Base-by-base conservation (phyloP, 2,329 filamentous ascomycete genomes). In the Aspergillus sp. region DNA sequence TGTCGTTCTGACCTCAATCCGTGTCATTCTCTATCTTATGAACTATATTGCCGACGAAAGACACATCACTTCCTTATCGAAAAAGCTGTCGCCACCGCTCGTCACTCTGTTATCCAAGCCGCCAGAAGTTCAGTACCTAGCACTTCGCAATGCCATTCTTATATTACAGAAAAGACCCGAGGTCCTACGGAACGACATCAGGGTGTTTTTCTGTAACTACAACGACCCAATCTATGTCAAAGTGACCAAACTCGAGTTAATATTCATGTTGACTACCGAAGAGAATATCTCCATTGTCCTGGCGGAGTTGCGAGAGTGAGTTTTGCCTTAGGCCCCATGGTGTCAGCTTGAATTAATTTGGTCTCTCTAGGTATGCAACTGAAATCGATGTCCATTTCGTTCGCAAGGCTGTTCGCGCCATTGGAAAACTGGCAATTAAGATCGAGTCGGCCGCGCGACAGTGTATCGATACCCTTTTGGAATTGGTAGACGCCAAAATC, bases 161-260 rank as follows among this genome's bases (percentile, higher is more conserved):
- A 98, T 98, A 54, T 74, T 98, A 41, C 93, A 98, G 66, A 79
- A 91, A 57, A 79, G 91, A 44, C 93, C 93, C 0, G 93, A 97
- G 60, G 91, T 98, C 7, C 70, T 98, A 42, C 82, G 90, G 51
- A 97, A 96, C 67, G 93, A 98, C 66, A 97, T 98, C 50, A 83
- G 93, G 37, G 93, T 98, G 29, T 98, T 98, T 72, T 98, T 98
- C 71, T 98, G 93, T 82, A 98, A 98, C 76, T 98, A 98, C 71
- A 98, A 98, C 66, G 93, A 98, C 62, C 93, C 93, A 0, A 98
- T 98, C 52, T 98, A 97, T 65, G 93, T 98, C 71, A 98, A 98
- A 69, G 93, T 98, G 40, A 98, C 93, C 11, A 98, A 98, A 70
- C 78, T 98, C 39, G 93, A 98, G 69, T 79, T 98, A 56, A 97